Base-by-base conservation (phyloP, 768 basidiomycete genomes). In the Tylopilus vinaceipallidus region DNA sequence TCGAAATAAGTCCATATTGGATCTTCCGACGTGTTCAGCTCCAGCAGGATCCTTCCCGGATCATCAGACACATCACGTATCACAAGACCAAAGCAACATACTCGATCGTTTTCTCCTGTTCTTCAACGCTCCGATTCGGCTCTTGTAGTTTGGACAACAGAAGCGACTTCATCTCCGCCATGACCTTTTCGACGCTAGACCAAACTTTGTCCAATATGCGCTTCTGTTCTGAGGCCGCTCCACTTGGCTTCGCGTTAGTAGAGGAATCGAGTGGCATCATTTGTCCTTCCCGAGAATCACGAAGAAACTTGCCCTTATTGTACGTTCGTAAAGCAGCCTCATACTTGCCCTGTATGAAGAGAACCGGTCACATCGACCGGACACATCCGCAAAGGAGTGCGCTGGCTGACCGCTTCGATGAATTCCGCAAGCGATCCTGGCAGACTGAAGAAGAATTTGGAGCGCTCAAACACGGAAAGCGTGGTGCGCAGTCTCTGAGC, bases 391-490 rank as follows among this genome's bases (percentile, higher is more conserved):
- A 22, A 34, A 35, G 17, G 22, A 1, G 10, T 13, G 6, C 35
- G 3, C 22, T 20, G 1, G 71, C 84, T 58, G 63, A 95, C 94
- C 49, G 86, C 86, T 66, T 95, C 88, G 45, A 98, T 88, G 16
- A 81, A 86, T 63, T 95, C 95, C 20, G 89, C 78, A 20, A 99
- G 81, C 39, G 87, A 85, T 26, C 88, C 86, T 0, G 97, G 95
- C n/a, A 99, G 78, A 61, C 95, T 98, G 79, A 98, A 98, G 69
- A 98, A 91, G 78, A 98, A 99, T 61, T 95, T 95, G 43, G 91
- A 95, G 36, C 93, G 81, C 58, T 98, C 95, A 56, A 99, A 98
- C 17, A 98, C 91, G 29, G 91, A 88, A 6, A 98, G 81, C 0
- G 97, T 98, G 0, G 88, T 91, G 32, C 91, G 85, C 4, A 99